Base-by-base conservation (phyloP, 495 filamentous ascomycete species). In the Penicillium turbatum region DNA sequence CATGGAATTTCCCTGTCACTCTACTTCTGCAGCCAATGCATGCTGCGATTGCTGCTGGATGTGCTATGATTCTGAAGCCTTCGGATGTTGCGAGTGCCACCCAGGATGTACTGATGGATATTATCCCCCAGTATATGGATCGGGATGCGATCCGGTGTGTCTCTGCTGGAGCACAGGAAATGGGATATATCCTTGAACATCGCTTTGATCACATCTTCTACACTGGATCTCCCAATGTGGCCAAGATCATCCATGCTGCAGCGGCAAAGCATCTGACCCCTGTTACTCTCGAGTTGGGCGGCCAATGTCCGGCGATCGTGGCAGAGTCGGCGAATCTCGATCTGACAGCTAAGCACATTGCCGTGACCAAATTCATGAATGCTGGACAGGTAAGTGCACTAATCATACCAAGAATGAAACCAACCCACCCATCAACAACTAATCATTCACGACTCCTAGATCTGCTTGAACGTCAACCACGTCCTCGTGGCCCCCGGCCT, bases 151-250 rank as follows among this genome's bases (percentile, higher is more conserved):
- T 88, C 56, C 72, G 76, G 12, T 79, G 89, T 48, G 78, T 95
- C 48, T 88, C 90, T 62, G 92, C 90, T 41, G 83, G 76, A 5
- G 65, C 92, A 13, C 74, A 82, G 10, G 89, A 95, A 76, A 89
- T 86, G 9, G 84, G 80, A 5, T 79, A 82, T 9, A 72, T 96
- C 15, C 75, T 97, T 10, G 78, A 89, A 49, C 79, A 87, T 61
- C 92, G 90, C 62, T 96, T 87, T 84, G 89, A 91, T 65, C 93
- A 95, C 72, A 90, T 97, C 51, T 91, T 93, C 70, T 97, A 92
- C 70, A 97, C 92, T 12, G 92, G 92, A 31, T 82, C 78, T 42
- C 67, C 72, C 0, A 69, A 60, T n/a, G 85, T 96, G 26, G 92
- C 85, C 44, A 86, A 76, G 47, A 88, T 95, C 64, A 83, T 97